A percentile compares a stretch with the other conserved stretches of the same genome.
phyloP scores from a whole-genome alignment of 2,329 filamentous ascomycete genomes.

The Ustulina deusta region DNA sequence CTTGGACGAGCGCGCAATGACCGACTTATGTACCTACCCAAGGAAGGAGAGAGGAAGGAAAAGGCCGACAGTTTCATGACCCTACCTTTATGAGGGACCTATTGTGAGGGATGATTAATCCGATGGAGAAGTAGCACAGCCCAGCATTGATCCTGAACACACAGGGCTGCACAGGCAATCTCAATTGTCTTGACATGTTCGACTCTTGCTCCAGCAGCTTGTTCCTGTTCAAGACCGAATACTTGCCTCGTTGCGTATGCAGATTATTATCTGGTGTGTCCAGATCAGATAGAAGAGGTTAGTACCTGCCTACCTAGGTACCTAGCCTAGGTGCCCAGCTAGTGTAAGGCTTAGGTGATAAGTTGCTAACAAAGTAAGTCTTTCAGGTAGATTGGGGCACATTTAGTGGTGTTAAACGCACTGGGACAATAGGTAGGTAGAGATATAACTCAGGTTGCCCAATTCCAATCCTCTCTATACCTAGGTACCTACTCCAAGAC shows the following conservation, averaged over 20 bases:
- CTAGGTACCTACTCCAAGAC: no score
- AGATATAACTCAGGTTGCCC: no score
- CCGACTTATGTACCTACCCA: constrained; percentile 14
- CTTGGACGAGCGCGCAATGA: constrained; percentile 11
- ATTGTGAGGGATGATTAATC: background rate
- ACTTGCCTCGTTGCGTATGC: background rate
- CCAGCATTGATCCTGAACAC: constrained; percentile 10
- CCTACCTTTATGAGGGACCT: background rate
- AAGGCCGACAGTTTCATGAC: constrained; percentile 4
- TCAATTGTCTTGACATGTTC: constrained; percentile 19
- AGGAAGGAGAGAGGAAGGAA: background rate
- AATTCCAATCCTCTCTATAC: no score
- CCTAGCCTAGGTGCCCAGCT: background rate
- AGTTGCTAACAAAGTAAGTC: no score
- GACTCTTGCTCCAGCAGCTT: background rate
- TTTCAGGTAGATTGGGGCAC: no score
- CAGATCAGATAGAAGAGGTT: no score
- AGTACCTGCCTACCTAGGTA: background rate
- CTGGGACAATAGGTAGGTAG: no score
- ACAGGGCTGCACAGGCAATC: constrained; percentile 25
- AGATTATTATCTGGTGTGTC: background rate
- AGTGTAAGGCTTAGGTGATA: no score
- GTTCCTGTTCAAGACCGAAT: background rate
- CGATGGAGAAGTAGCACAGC: constrained; percentile 27
- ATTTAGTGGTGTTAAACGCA: no score